Conservation (phyloP, 768 basidiomycete genomes). For the Suillus subaureus region DNA sequence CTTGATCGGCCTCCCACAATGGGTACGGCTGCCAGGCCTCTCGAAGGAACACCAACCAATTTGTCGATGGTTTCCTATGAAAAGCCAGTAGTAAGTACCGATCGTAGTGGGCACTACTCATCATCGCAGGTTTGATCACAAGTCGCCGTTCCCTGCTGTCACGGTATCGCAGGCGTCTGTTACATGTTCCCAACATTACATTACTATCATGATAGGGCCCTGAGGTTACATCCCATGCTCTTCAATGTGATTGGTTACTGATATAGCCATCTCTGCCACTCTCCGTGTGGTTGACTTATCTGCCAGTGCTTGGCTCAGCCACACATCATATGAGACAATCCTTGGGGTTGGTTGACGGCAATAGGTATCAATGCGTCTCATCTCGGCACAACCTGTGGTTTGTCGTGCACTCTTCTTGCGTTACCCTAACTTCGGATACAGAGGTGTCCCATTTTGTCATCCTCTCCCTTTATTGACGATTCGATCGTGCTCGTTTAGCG, state of each 20-base stretch:
- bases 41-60: not conserved
- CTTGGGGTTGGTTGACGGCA: not conserved
- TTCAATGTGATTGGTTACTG: not conserved
- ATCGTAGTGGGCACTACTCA: not conserved
- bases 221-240: not conserved
- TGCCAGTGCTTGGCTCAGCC: not conserved
- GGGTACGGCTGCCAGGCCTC: not conserved
- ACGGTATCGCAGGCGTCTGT: not conserved
- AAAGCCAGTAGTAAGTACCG: not conserved
- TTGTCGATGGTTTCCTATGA: not conserved
- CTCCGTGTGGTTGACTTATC: not conserved
- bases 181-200: no score
- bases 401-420: not conserved
- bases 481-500: not conserved
- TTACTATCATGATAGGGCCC: not conserved
- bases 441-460: not conserved
- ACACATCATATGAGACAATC: no score
- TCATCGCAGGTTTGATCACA: not conserved
- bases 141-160: not conserved
- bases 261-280: not conserved
- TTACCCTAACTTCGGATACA: not conserved
- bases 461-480: not conserved
- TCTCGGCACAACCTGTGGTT: not conserved
- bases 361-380: not conserved
- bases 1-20: not conserved